These are phyloP conservation scores for Kodamaea sp. DNA, from an alignment of 1,139 yeast genomes.

Conservation along the genomic window DNA sequence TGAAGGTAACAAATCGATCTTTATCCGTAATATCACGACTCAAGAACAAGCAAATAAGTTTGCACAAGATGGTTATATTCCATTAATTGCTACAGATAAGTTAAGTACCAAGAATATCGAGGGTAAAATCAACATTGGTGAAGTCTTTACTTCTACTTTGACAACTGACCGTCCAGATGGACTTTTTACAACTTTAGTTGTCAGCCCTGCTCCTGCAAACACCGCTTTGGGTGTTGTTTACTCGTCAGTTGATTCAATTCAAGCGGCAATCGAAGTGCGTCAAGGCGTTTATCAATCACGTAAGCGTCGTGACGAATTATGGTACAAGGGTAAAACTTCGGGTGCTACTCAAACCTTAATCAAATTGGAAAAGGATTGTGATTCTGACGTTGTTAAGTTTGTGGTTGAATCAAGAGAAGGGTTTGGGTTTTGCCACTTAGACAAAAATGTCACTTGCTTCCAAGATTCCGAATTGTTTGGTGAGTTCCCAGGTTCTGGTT, in stretches of 20 bases:
- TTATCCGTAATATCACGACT: slow-evolving; percentile 21
- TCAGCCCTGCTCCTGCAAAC: slow-evolving; percentile 51
- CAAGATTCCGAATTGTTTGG: slow-evolving; percentile 36
- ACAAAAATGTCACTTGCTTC: slow-evolving; percentile 73
- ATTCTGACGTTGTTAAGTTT: slow-evolving; percentile 83
- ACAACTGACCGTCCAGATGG: slow-evolving; percentile 86
- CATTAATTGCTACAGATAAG: slow-evolving; percentile 40
- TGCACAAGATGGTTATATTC: slow-evolving; percentile 40
- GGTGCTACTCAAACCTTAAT: slow-evolving; percentile 86
- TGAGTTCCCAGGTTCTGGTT: slow-evolving; percentile 55
- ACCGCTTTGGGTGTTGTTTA: slow-evolving; percentile 84
- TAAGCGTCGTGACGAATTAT: slow-evolving; percentile 71
- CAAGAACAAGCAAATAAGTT: slow-evolving; percentile 28
- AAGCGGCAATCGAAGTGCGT: slow-evolving; percentile 73
- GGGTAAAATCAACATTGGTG: slow-evolving; percentile 45
- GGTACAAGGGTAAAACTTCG: slow-evolving; percentile 95
- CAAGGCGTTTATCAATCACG: slow-evolving; percentile 95
- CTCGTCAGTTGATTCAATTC: slow-evolving; percentile 77
- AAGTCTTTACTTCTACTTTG: slow-evolving; percentile 52
- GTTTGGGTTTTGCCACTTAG: slow-evolving; percentile 88
- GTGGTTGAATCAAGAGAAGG: slow-evolving; percentile 74
- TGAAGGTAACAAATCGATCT: slow-evolving; percentile 46
- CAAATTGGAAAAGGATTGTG: slow-evolving; percentile 77
- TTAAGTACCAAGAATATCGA: slow-evolving; percentile 42
- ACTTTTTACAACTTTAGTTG: slow-evolving; percentile 78